These are phyloP conservation scores for Oxytropis ochrocephala DNA, from an alignment of 306 rosid genomes.

Conservation along the genomic window DNA sequence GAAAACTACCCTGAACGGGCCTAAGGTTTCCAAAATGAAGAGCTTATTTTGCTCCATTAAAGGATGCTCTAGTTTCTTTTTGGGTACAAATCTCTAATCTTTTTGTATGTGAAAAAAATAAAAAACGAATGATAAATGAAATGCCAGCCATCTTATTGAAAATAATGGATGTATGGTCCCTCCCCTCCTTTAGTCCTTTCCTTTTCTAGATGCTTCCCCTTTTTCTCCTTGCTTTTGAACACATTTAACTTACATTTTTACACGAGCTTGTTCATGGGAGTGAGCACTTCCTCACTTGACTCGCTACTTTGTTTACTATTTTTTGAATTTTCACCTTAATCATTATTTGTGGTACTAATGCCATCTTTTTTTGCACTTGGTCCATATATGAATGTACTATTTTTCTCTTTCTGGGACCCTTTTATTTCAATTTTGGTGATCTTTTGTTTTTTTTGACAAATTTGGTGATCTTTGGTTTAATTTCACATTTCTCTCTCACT, in stretches of 20 bases:
- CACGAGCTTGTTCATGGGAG: slow-evolving; percentile 21
- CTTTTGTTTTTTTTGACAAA: not conserved
- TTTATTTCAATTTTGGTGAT: not conserved
- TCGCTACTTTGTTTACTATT: slow-evolving; percentile 16
- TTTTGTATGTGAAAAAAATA: not conserved
- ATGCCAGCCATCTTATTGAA: slow-evolving; percentile 18
- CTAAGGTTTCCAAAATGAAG: too few relatives aligned
- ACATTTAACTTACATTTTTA: slow-evolving; percentile 38
- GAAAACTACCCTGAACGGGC: too few relatives aligned
- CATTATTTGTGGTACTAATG: slow-evolving; percentile 14
- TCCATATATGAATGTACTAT: not conserved
- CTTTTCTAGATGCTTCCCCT: slow-evolving; percentile 33
- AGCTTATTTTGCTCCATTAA: too few relatives aligned
- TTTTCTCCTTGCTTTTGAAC: slow-evolving; percentile 31
- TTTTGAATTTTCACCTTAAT: slow-evolving; percentile 28
- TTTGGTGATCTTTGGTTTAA: too few relatives aligned
- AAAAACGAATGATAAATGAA: slow-evolving; percentile 1
- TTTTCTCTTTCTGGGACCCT: slow-evolving; percentile 10
- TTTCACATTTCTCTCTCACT: too few relatives aligned
- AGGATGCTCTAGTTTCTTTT: too few relatives aligned
- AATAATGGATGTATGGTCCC: slow-evolving; percentile 34
- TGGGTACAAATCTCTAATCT: too few relatives aligned
- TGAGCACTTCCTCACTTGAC: slow-evolving; percentile 44
- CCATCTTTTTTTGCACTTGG: slow-evolving; percentile 25
- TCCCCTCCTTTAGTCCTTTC: slow-evolving; percentile 11